Base-by-base conservation (phyloP, 2,329 filamentous ascomycete species). In the Exophiala sp. region DNA sequence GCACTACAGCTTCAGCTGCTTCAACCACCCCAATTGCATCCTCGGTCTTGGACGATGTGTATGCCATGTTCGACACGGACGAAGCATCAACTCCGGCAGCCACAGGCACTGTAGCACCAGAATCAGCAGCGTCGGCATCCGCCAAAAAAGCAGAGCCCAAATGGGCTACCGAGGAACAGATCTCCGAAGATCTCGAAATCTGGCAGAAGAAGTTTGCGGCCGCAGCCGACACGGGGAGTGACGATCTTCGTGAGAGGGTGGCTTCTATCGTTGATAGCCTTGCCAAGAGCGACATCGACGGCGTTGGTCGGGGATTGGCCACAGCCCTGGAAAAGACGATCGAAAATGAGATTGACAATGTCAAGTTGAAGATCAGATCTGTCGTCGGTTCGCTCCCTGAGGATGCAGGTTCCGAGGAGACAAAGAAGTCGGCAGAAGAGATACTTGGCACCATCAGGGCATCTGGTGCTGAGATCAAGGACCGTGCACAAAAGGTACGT, bases 151-250 rank as follows among this genome's bases (percentile, higher is more conserved):
- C 52, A 20, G 38, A 45, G 7, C 18, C 40, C 7, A 51, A 43
- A 44, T 34, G 41, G 29, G 60, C 57, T 7, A 62, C 60, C 11
- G 58, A 61, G 41, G 81, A 86, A 64, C 82, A 81, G 59, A 88
- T 97, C 39, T 79, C 84, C 1, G 81, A 86, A 41, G 94, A 99
- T 68, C 79, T 99, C 11, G 80, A 83, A 61, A 79, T 80, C 52
- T 99, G 94, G 92, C 88, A 96, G 70, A 83, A 83, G 58, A 95
- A 95, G 66, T 96, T 96, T 68, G 81, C 88, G 24, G 83, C 85
- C 55, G 91, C 91, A 8, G 89, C 89, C 6, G 88, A 95, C 56
- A 91, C 95, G 67, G 91, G 91, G 5, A 75, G 82, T n/a, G 83
- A 85, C 57, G 83, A 88, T 63, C 74, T 89, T 5, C 77, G 82